Conservation (phyloP, 164 flowering plant species). For the Cinnamomum micranthum region DNA sequence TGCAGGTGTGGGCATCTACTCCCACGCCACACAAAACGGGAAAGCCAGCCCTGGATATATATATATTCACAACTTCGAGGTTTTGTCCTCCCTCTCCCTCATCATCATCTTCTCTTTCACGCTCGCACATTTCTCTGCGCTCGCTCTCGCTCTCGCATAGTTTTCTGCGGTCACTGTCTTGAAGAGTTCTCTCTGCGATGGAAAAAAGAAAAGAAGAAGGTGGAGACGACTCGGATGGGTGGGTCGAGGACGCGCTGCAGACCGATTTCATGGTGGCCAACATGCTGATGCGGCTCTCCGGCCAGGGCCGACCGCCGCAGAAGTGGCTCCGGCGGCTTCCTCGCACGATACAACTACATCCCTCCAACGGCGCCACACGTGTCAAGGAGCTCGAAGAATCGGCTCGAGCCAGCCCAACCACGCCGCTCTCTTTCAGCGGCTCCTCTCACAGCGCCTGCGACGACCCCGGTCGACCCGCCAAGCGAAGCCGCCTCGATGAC, state of each 20-base stretch:
- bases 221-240: conserved; percentile 22
- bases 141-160: no score
- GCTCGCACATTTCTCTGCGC: background rate
- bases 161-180: no score
- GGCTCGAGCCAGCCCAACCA: conserved; percentile 47
- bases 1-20: conserved; percentile 10
- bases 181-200: background rate
- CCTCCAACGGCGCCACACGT: background rate
- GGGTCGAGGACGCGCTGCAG: conserved; percentile 31
- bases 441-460: conserved; percentile 28
- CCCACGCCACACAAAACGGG: conserved; percentile 18
- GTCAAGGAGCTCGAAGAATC: conserved; percentile 17
- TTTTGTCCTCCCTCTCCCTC: background rate
- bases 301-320: conserved; percentile 11
- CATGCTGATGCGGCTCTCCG: conserved; percentile 25
- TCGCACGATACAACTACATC: conserved; percentile 28
- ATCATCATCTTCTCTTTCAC: no score
- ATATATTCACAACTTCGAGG: background rate
- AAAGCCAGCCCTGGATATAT: conserved; percentile 11
- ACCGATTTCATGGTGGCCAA: conserved; percentile 32
- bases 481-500: background rate
- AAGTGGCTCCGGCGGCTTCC: conserved; percentile 46
- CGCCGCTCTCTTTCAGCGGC: conserved; percentile 64
- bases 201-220: background rate
- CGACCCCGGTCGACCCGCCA: conserved; percentile 11